Base-by-base conservation (phyloP, 2,329 filamentous ascomycete species). In the Hortaea werneckii region DNA sequence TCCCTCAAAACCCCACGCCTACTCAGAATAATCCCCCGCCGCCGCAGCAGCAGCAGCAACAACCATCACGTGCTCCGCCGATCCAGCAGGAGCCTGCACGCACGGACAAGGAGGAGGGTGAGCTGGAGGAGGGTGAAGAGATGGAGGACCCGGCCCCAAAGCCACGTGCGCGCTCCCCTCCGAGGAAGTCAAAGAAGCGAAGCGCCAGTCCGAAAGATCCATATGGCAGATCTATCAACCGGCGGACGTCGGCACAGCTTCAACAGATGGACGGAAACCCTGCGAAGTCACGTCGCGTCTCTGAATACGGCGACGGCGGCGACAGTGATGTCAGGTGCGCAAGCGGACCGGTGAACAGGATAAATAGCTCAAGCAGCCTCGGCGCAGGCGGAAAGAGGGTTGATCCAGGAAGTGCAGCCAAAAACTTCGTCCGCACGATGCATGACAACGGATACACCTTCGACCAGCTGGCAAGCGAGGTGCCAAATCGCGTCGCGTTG, bases 41-140 rank as follows among this genome's bases (percentile, higher is more conserved):
- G 20, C 20, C 20, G 20, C 20, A 20, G 20, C 20, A 20, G 20
- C 20, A 20, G 20, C 20, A 20, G 20, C 20, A 20, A 20, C 20
- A 20, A 20, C 20, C 20, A 20, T 20, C 20, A 20, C 20, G 20
- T 20, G 20, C 20, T 20, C 20, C 20, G 20, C 20, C 20, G 20
- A 20, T 20, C 20, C 20, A 20, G 20, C 20, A 20, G 20, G 20
- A 20, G 20, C 20, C 20, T 20, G 20, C 63, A 41, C 61, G 71
- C 40, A 63, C 63, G 45, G 73, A 76, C 46, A 68, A 68, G 46
- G 85, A 92, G 58, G 86, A 94, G 57, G 85, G 84, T 11, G 87
- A 94, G 62, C 63, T 92, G 51, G 86, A 90, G 55, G 84, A 87
- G 55, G 77, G 73, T 12, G 80, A 83, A 54, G 72, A 75, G 41